phyloP scores from a whole-genome alignment of 805 yeast genomes.

The Hanseniaspora lindneri region DNA sequence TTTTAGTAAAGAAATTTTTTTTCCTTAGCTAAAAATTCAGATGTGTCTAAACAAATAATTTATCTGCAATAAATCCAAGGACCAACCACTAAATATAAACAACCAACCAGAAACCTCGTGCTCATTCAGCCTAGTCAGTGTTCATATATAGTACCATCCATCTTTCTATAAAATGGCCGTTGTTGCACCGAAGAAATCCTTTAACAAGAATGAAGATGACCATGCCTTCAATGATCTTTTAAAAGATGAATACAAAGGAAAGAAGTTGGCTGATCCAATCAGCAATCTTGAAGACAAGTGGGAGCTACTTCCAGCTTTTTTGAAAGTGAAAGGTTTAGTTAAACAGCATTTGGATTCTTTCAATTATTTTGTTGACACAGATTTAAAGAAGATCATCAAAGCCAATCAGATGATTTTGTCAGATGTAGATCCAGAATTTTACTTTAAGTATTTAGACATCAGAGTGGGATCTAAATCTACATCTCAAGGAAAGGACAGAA shows the following conservation, averaged over 20 bases:
- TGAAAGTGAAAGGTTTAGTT: conserved; percentile 89
- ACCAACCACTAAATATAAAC: neutral
- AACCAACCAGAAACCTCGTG: no score
- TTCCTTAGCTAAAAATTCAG: neutral
- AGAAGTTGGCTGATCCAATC: conserved; percentile 72
- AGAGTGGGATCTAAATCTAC: conserved; percentile 73
- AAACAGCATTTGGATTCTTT: conserved; percentile 98
- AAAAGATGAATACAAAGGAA: conserved; percentile 76
- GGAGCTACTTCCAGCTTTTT: conserved; percentile 90
- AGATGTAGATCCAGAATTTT: conserved; percentile 96
- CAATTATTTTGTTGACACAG: conserved; percentile 89
- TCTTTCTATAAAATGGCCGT: neutral
- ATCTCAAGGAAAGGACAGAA: conserved; percentile 43
- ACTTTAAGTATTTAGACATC: conserved; percentile 82
- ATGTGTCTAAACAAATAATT: no score
- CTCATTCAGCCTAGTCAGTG: no score
- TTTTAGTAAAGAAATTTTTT: neutral
- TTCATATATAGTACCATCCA: neutral
- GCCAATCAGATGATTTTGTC: conserved; percentile 83
- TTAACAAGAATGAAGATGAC: conserved; percentile 27
- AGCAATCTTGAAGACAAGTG: conserved; percentile 91
- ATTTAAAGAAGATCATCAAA: conserved; percentile 77
- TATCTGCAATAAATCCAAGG: no score
- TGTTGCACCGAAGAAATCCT: conserved; percentile 4
- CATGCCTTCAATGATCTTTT: conserved; percentile 66